Percentiles rank a stretch among this genome's conserved stretches.
These are phyloP conservation scores for Geosiphon pyriformis DNA, from an alignment of 192 early-diverging fungal species.

Conservation along the genomic window DNA sequence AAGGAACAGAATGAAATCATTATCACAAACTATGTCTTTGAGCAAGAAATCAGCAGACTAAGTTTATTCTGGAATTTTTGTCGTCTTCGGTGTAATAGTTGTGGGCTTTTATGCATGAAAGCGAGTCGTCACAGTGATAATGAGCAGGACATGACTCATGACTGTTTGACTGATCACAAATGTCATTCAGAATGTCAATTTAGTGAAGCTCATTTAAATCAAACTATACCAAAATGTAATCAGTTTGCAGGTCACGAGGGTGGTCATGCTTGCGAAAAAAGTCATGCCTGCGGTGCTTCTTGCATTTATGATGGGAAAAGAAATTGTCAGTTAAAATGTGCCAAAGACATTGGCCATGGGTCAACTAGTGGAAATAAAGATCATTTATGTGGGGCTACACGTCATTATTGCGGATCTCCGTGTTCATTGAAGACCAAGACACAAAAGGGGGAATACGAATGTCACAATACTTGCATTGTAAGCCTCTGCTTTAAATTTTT, in stretches of 20 bases:
- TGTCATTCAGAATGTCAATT: constrained; percentile 15
- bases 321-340: constrained; percentile 20
- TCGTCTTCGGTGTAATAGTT: constrained; percentile 5
- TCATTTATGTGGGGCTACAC: constrained; percentile 21
- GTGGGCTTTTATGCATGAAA: constrained; percentile 19
- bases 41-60: constrained; percentile 12
- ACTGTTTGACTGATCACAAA: constrained; percentile 24
- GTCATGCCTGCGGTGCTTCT: constrained; percentile 3
- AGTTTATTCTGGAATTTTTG: constrained; percentile 9
- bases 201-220: constrained; percentile 1
- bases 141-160: background rate
- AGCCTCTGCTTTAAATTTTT: background rate
- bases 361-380: background rate
- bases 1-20: constrained; percentile 13
- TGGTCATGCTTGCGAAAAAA: constrained; percentile 18
- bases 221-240: background rate
- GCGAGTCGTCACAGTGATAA: background rate
- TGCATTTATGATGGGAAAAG: constrained; percentile 1
- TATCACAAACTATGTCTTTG: background rate
- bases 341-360: constrained; percentile 21
- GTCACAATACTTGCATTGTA: constrained; percentile 14
- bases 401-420: constrained; percentile 25
- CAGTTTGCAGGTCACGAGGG: constrained; percentile 16
- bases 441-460: constrained; percentile 1
- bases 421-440: constrained; percentile 19